Conservation (phyloP, 2,329 filamentous ascomycete species). For the Cryphonectria japonica region DNA sequence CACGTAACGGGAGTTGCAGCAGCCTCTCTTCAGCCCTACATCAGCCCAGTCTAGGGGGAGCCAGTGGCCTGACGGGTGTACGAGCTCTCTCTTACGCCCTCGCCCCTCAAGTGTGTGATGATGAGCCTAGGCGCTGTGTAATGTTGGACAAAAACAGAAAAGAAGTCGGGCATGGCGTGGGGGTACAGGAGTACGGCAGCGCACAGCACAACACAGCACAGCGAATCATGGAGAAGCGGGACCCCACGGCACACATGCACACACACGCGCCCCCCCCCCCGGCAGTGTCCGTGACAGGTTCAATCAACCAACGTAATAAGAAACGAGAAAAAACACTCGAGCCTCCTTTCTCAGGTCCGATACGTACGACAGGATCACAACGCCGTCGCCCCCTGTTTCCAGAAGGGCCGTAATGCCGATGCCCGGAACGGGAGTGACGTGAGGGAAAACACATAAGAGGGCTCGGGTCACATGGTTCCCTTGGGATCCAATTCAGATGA, state of each 20-base stretch:
- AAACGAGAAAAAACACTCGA: not conserved
- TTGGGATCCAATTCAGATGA: not conserved
- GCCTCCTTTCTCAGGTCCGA: not conserved
- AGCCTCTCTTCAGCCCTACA: not conserved
- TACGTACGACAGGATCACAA: not conserved
- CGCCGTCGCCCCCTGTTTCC: not conserved
- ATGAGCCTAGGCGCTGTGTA: not conserved
- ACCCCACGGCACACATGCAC: not conserved
- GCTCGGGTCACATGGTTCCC: slow-evolving; percentile 10
- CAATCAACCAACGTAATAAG: not conserved
- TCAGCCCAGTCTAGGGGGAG: not conserved
- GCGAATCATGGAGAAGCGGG: not conserved
- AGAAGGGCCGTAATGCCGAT: slow-evolving; percentile 25
- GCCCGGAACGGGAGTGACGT: slow-evolving; percentile 25
- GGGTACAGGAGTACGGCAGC: not conserved
- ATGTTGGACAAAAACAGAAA: not conserved
- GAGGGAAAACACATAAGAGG: not conserved
- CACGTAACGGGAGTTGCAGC: not conserved
- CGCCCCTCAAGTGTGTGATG: not conserved
- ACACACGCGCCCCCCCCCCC: not conserved
- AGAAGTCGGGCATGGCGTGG: not conserved
- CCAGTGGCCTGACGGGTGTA: not conserved
- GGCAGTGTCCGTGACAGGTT: not conserved
- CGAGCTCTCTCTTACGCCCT: not conserved
- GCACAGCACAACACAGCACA: not conserved